These are phyloP conservation scores for Xylaria castorea DNA, from an alignment of 495 filamentous ascomycete species.

Conservation along the genomic window DNA sequence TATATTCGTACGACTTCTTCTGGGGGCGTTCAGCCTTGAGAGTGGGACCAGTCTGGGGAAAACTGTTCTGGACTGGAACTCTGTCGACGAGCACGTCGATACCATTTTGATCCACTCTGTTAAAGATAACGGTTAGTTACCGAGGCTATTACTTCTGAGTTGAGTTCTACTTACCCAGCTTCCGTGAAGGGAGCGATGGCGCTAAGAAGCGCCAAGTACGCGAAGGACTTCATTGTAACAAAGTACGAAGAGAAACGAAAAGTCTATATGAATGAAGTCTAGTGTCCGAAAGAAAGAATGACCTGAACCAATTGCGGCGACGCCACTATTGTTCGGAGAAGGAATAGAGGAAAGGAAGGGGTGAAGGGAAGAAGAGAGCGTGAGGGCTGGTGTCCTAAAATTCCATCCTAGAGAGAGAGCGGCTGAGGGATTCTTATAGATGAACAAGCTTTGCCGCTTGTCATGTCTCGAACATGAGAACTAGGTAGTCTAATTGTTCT, in stretches of 20 bases:
- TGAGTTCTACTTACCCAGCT: constrained; percentile 18
- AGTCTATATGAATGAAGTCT: constrained; percentile 21
- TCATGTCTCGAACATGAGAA: neutral
- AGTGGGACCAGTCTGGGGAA: constrained; percentile 27
- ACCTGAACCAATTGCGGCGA: constrained; percentile 12
- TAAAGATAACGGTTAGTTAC: neutral
- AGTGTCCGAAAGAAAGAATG: constrained; percentile 10
- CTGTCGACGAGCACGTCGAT: constrained; percentile 23
- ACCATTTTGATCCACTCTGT: constrained; percentile 26
- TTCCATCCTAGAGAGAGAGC: constrained; percentile 8
- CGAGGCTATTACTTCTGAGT: neutral
- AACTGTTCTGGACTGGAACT: constrained; percentile 19
- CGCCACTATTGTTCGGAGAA: constrained; percentile 12
- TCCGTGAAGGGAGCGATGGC: constrained; percentile 22
- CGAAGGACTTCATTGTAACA: constrained; percentile 26
- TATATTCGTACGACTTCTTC: constrained; percentile 62
- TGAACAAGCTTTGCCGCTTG: neutral
- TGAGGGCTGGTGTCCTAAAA: constrained; percentile 20
- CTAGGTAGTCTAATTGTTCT: neutral
- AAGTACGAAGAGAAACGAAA: constrained; percentile 9
- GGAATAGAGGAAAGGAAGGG: constrained; percentile 12
- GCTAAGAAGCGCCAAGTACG: constrained; percentile 27
- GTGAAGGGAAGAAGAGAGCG: constrained; percentile 20
- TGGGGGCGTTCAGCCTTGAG: constrained; percentile 15
- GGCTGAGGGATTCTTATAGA: constrained; percentile 23